Base-by-base conservation (phyloP, 2,329 filamentous ascomycete species). In the Trichoderma asperellum region DNA sequence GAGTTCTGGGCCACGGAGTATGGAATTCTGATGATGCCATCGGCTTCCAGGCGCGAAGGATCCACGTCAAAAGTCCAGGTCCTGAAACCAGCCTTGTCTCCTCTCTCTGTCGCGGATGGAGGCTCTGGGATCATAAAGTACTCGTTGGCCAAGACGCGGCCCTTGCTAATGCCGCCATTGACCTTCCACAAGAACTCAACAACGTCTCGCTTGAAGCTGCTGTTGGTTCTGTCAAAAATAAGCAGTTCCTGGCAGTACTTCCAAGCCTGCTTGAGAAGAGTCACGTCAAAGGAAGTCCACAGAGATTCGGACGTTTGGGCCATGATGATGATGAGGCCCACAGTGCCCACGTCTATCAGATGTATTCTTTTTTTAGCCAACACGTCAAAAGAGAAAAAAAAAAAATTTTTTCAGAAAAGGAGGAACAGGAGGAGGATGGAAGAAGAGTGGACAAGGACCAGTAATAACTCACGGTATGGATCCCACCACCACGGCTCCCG, bases 401-500 rank as follows among this genome's bases (percentile, higher is more conserved):
- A 18, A 49, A 2, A 2, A 21, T 10, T 8, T 12, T 21, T n/a
- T n/a, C n/a, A 0, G 24, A 66, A 24, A 21, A 6, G 10, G 2
- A 29, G 32, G 35, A 10, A 12, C 5, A 18, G 24, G 14, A 16
- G 21, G 21, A n/a, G 14, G 7, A 43, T n/a, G 2, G 12, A 43
- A n/a, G 40, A n/a, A 43, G 18, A 6, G 6, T n/a, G 24, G 24
- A 3, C 24, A 24, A 43, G 18, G 18, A 43, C 6, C 2, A 18
- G 40, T 7, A 43, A 43, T 55, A 12, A 10, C 61, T 56, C 27
- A 64, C 61, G 61, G 49, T 64, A 64, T n/a, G 61, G 61, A 32
- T 52, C 29, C 61, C 61, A 56, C 69, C 80, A 80, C 79, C 79
- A 81, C 79, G 78, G 80, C 4, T 75, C 73, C 27, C 77, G 77